Evolutionary conservation across 1,284 basidiomycete species (phyloP).

Genomic region (Coniferiporia sulphurascens): DNA sequence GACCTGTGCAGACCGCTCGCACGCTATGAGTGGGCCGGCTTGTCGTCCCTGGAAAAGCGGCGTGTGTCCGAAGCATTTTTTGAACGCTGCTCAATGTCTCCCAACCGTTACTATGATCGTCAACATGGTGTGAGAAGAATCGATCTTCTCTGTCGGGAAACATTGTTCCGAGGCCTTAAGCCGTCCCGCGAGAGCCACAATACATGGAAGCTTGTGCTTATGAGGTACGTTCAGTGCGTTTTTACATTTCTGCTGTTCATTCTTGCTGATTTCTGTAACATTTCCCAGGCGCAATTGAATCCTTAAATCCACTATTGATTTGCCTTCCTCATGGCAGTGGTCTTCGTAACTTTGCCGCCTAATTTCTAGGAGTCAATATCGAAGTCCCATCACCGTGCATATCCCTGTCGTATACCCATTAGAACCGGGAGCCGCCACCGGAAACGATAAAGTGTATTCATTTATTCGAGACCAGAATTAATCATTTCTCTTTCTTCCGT

Average conservation of each 20-base stretch:
- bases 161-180: slow-evolving; percentile 4
- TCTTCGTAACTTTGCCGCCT: too few species aligned
- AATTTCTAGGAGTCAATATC: too few species aligned
- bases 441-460: too few species aligned
- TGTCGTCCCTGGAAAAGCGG: not conserved
- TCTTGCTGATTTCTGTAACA: not conserved
- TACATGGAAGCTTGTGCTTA: not conserved
- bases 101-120: not conserved
- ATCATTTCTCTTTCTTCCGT: too few species aligned
- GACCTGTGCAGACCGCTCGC: slow-evolving; percentile 1
- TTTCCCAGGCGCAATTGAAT: not conserved
- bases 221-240: not conserved
- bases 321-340: too few species aligned
- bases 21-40: not conserved
- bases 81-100: not conserved
- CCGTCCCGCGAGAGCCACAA: not conserved
- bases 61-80: slow-evolving; percentile 2
- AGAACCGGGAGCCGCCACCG: too few species aligned
- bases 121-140: slow-evolving; percentile 5
- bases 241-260: not conserved
- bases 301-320: too few species aligned
- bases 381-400: too few species aligned
- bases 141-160: slow-evolving; percentile 5
- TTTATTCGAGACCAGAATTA: too few species aligned
- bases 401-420: too few species aligned